A percentile compares a stretch with the other conserved stretches of the same genome.
These are phyloP conservation scores for Spathaspora boniae DNA, from an alignment of 805 yeast species.

Conservation along the genomic window DNA sequence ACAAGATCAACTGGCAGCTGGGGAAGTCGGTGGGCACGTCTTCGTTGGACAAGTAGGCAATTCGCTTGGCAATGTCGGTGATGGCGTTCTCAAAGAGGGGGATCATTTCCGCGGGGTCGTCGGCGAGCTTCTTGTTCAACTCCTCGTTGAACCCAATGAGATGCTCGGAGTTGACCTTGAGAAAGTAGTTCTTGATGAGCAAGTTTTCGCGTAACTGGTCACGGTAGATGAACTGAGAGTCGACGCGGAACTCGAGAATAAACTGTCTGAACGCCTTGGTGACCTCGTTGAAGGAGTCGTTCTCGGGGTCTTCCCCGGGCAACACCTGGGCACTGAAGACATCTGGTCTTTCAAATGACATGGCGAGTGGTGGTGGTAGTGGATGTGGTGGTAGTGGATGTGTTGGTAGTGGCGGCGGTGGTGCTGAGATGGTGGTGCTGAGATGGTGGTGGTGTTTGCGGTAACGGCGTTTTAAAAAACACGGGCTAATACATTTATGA, in stretches of 20 bases:
- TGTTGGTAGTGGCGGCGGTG: neutral
- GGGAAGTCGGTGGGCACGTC: slow-evolving; percentile 61
- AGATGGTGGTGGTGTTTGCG: neutral
- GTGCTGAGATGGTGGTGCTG: no score
- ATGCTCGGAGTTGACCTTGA: slow-evolving; percentile 79
- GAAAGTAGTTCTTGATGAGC: slow-evolving; percentile 65
- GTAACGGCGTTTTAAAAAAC: neutral
- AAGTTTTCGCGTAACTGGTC: slow-evolving; percentile 89
- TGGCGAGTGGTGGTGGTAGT: slow-evolving; percentile 15
- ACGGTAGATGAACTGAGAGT: slow-evolving; percentile 79
- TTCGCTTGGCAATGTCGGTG: slow-evolving; percentile 80
- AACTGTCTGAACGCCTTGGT: slow-evolving; percentile 77
- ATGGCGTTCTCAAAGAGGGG: slow-evolving; percentile 82
- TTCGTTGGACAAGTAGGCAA: slow-evolving; percentile 51
- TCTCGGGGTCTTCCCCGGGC: slow-evolving; percentile 74
- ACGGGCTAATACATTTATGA: neutral
- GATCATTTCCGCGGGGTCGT: slow-evolving; percentile 84
- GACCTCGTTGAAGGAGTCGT: slow-evolving; percentile 64
- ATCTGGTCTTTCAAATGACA: slow-evolving; percentile 76
- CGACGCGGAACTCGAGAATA: slow-evolving; percentile 79
- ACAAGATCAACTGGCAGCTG: slow-evolving; percentile 74
- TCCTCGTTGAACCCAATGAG: slow-evolving; percentile 86
- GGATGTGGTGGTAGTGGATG: neutral
- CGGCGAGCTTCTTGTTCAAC: slow-evolving; percentile 75
- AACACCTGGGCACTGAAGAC: slow-evolving; percentile 75